phyloP scores from a whole-genome alignment of 1,284 basidiomycete genomes.

The Sporisorium reilianum region DNA sequence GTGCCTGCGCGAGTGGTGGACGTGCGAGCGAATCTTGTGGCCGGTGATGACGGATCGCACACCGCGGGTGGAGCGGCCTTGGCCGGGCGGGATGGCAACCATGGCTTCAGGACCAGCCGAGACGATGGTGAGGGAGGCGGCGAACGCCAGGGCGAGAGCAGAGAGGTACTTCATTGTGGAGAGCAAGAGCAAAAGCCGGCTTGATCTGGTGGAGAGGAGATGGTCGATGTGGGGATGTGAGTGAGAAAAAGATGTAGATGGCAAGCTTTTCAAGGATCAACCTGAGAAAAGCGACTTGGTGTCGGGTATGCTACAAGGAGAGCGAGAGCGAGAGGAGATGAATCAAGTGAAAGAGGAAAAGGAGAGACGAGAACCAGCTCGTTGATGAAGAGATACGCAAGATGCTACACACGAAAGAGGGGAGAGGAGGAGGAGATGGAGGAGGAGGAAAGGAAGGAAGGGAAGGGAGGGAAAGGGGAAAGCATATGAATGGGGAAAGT shows the following conservation, averaged over 20 bases:
- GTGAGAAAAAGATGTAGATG: neutral
- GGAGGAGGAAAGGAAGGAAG: constrained; percentile 19
- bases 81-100: constrained; percentile 43
- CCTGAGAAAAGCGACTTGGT: neutral
- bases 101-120: constrained; percentile 32
- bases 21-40: constrained; percentile 53
- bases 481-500: constrained; percentile 28
- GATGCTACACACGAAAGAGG: constrained; percentile 24
- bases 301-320: constrained; percentile 1
- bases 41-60: constrained; percentile 54
- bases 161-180: constrained; percentile 49
- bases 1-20: constrained; percentile 47
- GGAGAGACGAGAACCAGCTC: constrained; percentile 43
- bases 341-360: constrained; percentile 4
- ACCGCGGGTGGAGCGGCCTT: constrained; percentile 44
- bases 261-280: constrained; percentile 2
- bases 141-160: constrained; percentile 47
- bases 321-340: constrained; percentile 7
- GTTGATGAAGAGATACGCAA: constrained; percentile 18
- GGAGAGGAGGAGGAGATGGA: constrained; percentile 8
- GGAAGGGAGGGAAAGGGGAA: constrained; percentile 7
- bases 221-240: too few species aligned
- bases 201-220: neutral
- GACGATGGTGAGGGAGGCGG: constrained; percentile 32
- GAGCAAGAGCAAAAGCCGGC: constrained; percentile 3